Conservation (phyloP, 441 rosid species). For the Kokia cookei region DNA sequence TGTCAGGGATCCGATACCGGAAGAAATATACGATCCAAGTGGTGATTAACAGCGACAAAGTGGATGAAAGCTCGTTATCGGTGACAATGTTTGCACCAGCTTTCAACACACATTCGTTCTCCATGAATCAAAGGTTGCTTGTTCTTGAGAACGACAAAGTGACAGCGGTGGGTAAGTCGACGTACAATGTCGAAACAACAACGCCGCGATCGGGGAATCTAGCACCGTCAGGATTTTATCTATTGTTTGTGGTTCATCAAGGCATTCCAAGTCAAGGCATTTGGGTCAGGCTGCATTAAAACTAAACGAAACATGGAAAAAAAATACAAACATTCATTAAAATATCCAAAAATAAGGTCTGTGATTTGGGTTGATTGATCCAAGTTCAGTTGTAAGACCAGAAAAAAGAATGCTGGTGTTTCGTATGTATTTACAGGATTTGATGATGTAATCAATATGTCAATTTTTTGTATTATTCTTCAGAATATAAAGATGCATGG, state of each 20-base stretch:
- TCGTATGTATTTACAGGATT: too few species aligned
- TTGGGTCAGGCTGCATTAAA: slow-evolving; percentile 33
- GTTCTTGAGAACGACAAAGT: slow-evolving; percentile 25
- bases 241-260: slow-evolving; percentile 46
- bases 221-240: slow-evolving; percentile 53
- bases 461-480: too few species aligned
- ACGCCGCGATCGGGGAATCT: slow-evolving; percentile 27
- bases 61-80: slow-evolving; percentile 16
- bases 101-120: slow-evolving; percentile 48
- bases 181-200: slow-evolving; percentile 23
- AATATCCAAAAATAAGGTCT: not conserved
- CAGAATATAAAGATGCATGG: too few species aligned
- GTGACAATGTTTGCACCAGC: slow-evolving; percentile 50
- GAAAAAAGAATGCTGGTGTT: too few species aligned
- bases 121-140: slow-evolving; percentile 53
- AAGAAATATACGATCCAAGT: slow-evolving; percentile 18
- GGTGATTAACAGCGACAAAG: not conserved
- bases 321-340: not conserved
- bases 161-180: not conserved
- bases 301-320: not conserved
- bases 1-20: slow-evolving; percentile 18
- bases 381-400: too few species aligned
- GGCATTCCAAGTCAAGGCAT: slow-evolving; percentile 47
- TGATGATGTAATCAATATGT: too few species aligned
- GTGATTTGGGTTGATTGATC: not conserved